phyloP scores from a whole-genome alignment of 495 filamentous ascomycete genomes.

The Xanthoparmelia taractica region DNA sequence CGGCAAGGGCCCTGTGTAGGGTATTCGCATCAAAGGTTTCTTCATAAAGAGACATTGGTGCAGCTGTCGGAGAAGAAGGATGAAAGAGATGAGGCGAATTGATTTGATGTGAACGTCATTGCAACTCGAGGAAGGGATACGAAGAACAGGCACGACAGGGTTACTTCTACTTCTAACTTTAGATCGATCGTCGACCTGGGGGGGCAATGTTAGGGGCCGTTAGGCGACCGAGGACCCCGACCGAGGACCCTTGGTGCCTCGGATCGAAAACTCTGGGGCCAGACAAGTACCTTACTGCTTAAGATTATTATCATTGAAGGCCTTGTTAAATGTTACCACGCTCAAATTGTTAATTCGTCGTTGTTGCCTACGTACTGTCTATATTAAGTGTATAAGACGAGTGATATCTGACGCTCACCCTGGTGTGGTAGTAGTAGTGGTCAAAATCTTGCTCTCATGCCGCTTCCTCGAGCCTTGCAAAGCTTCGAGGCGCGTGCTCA shows the following conservation, averaged over 20 bases:
- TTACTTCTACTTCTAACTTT: no score
- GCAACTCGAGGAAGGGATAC: not conserved
- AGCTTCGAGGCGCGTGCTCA: constrained; percentile 14
- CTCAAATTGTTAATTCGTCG: no score
- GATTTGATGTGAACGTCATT: constrained; percentile 4
- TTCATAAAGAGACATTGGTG: constrained; percentile 41
- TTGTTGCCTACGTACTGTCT: not conserved
- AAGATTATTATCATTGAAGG: no score
- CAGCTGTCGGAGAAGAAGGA: not conserved
- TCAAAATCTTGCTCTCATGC: constrained; percentile 11
- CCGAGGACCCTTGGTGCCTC: no score
- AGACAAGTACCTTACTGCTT: no score
- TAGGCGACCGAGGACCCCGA: no score
- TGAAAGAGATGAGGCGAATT: not conserved
- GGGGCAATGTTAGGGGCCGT: no score
- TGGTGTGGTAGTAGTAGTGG: constrained; percentile 14
- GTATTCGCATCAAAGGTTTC: constrained; percentile 73
- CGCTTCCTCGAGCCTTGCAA: constrained; percentile 11
- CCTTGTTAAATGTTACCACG: not conserved
- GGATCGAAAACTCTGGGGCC: no score
- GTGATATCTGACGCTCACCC: constrained; percentile 13
- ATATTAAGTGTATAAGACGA: not conserved
- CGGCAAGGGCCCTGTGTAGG: constrained; percentile 80
- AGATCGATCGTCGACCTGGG: no score
- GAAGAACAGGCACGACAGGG: no score